phyloP scores from a whole-genome alignment of 31 red algal genomes.

The Pterothamnion heteromorphum region DNA sequence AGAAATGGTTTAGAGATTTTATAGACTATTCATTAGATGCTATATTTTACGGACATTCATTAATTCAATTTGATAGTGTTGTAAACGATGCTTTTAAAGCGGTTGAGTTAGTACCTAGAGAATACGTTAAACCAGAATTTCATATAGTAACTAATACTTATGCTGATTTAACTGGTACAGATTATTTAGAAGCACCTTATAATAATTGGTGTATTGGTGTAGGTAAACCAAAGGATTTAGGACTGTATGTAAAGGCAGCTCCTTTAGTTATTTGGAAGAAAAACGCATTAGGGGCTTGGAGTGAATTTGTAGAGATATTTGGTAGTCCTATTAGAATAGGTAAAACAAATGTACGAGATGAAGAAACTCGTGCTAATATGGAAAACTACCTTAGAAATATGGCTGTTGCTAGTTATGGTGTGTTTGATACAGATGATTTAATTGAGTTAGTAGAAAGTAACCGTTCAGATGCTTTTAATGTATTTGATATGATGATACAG shows the following conservation, averaged over 20 bases:
- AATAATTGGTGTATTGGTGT: not conserved
- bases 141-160: not conserved
- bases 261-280: not conserved
- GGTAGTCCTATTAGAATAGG: not conserved
- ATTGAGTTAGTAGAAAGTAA: not conserved
- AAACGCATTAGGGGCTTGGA: not conserved
- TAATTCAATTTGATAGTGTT: not conserved
- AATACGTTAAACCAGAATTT: not conserved
- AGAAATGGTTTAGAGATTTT: not conserved
- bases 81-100: not conserved
- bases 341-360: not conserved
- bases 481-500: not conserved
- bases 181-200: not conserved
- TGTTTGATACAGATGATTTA: not conserved
- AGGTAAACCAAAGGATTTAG: not conserved
- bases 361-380: not conserved
- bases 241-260: not conserved
- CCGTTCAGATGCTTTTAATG: not conserved
- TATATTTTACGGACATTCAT: not conserved
- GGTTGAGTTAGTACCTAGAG: not conserved
- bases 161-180: not conserved
- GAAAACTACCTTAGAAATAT: not conserved
- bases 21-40: not conserved
- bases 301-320: not conserved
- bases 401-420: not conserved